Evolutionary conservation across 345 rosid species (phyloP).

Genomic region (Adansonia digitata): DNA sequence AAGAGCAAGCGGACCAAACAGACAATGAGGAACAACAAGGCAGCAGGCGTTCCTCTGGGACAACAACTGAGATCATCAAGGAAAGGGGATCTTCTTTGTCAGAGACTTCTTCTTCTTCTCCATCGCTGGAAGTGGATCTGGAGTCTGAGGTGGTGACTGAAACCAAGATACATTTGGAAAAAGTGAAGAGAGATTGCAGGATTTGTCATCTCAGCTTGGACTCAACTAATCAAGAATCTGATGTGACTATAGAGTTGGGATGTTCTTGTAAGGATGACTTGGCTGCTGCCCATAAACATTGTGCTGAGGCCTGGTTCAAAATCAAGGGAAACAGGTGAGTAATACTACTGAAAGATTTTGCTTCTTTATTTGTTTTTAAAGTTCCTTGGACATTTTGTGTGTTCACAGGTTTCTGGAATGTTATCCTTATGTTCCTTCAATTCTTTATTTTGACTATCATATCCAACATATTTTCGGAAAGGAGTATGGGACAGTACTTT

Average conservation of each 20-base stretch:
- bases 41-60: not conserved
- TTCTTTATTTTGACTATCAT: no score
- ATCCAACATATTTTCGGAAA: no score
- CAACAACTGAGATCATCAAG: constrained; percentile 37
- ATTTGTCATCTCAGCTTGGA: constrained; percentile 80
- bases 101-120: constrained; percentile 26
- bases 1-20: constrained; percentile 10
- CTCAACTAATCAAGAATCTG: constrained; percentile 55
- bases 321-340: constrained; percentile 81
- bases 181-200: constrained; percentile 66
- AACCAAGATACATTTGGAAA: constrained; percentile 35
- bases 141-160: constrained; percentile 37
- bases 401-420: not conserved
- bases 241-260: constrained; percentile 64
- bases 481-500: no score
- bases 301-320: constrained; percentile 94
- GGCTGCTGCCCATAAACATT: constrained; percentile 80
- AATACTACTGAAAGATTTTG: not conserved
- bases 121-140: constrained; percentile 50
- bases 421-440: no score
- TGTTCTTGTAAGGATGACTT: constrained; percentile 87
- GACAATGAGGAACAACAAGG: constrained; percentile 23
- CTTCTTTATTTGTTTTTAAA: constrained; percentile 4
- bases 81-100: constrained; percentile 55
- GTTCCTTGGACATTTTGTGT: not conserved